Base-by-base conservation (phyloP, 495 filamentous ascomycete species). In the Chaetomium fimeti region DNA sequence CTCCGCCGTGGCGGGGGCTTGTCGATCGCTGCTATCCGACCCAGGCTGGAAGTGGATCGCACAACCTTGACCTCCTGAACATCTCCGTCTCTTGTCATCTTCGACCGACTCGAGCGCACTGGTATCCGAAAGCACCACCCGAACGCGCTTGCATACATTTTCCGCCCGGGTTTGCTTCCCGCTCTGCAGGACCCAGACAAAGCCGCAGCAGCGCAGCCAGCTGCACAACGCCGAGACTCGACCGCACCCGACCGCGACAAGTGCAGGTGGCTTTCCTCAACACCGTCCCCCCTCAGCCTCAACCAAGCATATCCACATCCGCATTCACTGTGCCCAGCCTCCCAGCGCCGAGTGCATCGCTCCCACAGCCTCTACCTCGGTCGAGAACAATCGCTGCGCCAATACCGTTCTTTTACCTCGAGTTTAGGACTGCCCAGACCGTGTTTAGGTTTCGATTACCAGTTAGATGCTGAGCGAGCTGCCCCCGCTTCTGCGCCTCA, bases 1-100 rank as follows among this genome's bases (percentile, higher is more conserved):
- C 69, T 74, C 72, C 69, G 72, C 67, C 62, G 63, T 60, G 53
- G 72, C 64, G 66, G 71, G 71, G 70, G 65, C 65, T 67, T 66
- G 72, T 65, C 69, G 72, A 74, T 74, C 72, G 62, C 67, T 68
- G 63, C 49, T 69, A 65, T 67, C 68, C 62, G 54, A 62, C 48
- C 65, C 51, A 54, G 53, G 24, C 54, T 57, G 48, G 42, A 53
- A 72, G 65, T 67, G 63, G 65, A 69, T 60, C 60, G 49, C 67
- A 55, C 61, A 68, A 61, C 58, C 57, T 36, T 57, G 60, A 68
- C 53, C 63, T 68, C 66, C 63, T 65, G 65, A 60, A 43, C 55
- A 60, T 42, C 53, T 28, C 28, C 59, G 5, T 51, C 42, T 55
- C 52, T 52, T 42, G 56, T 66, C 61, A 57, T 51, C 61, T 45